Conservation (phyloP, 257 asterid species). For the Scutellaria galericulata region DNA sequence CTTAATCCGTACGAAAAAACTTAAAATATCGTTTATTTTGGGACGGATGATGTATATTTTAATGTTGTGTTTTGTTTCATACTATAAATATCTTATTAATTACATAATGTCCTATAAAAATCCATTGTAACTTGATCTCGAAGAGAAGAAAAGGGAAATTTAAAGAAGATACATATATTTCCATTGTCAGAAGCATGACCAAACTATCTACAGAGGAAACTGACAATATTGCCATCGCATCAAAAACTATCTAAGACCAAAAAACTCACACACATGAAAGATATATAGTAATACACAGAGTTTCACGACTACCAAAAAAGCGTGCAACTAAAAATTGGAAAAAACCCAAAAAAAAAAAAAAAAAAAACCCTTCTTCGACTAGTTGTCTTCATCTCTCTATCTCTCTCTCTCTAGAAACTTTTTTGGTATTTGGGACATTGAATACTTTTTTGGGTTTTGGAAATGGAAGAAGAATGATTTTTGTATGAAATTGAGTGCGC, state of each 20-base stretch:
- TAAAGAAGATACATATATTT: background rate
- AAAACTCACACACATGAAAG: conserved; percentile 1
- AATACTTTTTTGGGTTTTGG: conserved; percentile 42
- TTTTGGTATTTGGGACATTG: conserved; percentile 50
- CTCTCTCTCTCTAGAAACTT: conserved; percentile 34
- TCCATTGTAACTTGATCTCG: background rate
- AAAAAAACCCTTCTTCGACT: conserved; percentile 4
- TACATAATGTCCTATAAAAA: too few relatives aligned
- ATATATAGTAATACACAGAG: background rate
- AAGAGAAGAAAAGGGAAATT: background rate
- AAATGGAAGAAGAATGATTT: conserved; percentile 36
- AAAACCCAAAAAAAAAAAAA: too few relatives aligned
- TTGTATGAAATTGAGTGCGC: conserved; percentile 50
- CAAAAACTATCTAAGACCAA: conserved; percentile 23
- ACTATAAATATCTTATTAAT: too few relatives aligned
- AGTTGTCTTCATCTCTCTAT: conserved; percentile 32
- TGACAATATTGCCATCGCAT: conserved; percentile 24
- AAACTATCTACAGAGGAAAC: conserved; percentile 31
- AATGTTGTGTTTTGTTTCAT: too few relatives aligned
- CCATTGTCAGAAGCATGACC: conserved; percentile 42
- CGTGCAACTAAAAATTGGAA: conserved; percentile 8
- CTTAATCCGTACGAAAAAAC: too few relatives aligned
- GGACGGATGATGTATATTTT: too few relatives aligned
- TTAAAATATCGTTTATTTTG: too few relatives aligned
- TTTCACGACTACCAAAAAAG: conserved; percentile 38